Percentiles rank a stretch among this genome's conserved stretches.
Evolutionary conservation across 2,329 filamentous ascomycete genomes (phyloP).

Genomic region (Geosmithia morbida): DNA sequence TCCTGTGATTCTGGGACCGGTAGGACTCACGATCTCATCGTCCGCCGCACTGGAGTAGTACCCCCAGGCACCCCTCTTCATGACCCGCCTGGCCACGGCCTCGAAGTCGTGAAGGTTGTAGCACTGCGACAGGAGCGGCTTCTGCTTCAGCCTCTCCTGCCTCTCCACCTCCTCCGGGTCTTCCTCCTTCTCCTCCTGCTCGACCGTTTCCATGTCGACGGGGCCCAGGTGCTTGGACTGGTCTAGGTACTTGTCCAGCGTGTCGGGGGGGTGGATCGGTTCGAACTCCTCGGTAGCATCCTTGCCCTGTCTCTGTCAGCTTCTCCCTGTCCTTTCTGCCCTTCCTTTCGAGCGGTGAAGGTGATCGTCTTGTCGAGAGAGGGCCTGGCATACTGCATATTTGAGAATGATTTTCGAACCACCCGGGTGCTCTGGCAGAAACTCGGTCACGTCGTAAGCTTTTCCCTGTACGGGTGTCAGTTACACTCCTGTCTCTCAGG

Average conservation of each 20-base stretch:
- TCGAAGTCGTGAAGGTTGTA: conserved; percentile 96
- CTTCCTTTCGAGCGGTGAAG: no score
- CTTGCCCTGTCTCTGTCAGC: conserved; percentile 44
- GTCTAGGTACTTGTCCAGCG: conserved; percentile 72
- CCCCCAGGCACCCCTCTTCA: conserved; percentile 95
- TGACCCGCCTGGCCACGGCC: conserved; percentile 72
- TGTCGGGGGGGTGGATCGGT: conserved; percentile 78
- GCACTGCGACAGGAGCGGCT: conserved; percentile 74
- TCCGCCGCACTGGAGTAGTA: conserved; percentile 87
- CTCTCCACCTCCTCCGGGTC: conserved; percentile 44
- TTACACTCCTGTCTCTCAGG: background rate
- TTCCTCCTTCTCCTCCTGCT: conserved; percentile 57
- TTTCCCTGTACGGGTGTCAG: conserved; percentile 38
- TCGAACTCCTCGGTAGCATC: conserved; percentile 89
- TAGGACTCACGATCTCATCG: conserved; percentile 24
- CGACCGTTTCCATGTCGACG: conserved; percentile 76
- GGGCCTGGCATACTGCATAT: conserved; percentile 48
- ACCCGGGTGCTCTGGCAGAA: conserved; percentile 84
- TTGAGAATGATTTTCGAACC: conserved; percentile 90
- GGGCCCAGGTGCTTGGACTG: conserved; percentile 75
- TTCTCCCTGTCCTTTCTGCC: background rate
- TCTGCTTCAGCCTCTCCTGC: conserved; percentile 57
- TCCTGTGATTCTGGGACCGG: background rate
- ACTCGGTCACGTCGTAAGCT: conserved; percentile 82
- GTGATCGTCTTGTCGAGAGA: background rate